Base-by-base conservation (phyloP, 352 stramenopile species). In the Peronospora belbahrii region DNA sequence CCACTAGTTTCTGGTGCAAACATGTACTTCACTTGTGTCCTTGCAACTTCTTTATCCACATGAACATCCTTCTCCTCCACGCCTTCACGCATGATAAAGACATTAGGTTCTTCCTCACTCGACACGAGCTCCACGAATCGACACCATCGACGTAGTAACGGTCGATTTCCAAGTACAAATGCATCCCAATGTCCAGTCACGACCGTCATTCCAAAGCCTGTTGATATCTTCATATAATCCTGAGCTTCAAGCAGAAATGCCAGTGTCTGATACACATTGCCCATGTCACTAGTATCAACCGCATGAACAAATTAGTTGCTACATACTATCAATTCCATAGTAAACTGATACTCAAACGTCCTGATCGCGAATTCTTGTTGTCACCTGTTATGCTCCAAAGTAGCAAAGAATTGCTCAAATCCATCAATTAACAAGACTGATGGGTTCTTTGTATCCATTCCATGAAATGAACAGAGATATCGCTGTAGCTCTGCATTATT, bases 211-310 rank as follows among this genome's bases (percentile, higher is more conserved):
- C 69, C 74, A 11, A 30, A 46, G 0, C 62, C 70, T 3, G 57
- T 72, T 4, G 61, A 47, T 9, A 42, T 51, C 27, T 59, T 50
- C 70, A 87, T 83, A 48, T 64, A 85, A 3, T 57, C 55, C 24
- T 60, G 56, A 13, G 70, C 64, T 50, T 87, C 75, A 22, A 71
- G 46, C 45, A 83, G 19, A 24, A 68, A 76, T 2, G 75, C 70
- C 36, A 87, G 52, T 9, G 75, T 81, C 52, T 83, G 72, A 20
- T 77, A 85, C 42, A 83, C 72, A 36, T 59, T 63, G 20, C 65
- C 58, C 41, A 73, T 59, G 19, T 60, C 31, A 35, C 67, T 76
- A n/a, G n/a, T n/a, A n/a, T n/a, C n/a, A n/a, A n/a, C n/a, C n/a
- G n/a, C n/a, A n/a, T n/a, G n/a, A n/a, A n/a, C n/a, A n/a, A n/a